Base-by-base conservation (phyloP, 495 filamentous ascomycete genomes). In the Amphirosellinia nigrospora region DNA sequence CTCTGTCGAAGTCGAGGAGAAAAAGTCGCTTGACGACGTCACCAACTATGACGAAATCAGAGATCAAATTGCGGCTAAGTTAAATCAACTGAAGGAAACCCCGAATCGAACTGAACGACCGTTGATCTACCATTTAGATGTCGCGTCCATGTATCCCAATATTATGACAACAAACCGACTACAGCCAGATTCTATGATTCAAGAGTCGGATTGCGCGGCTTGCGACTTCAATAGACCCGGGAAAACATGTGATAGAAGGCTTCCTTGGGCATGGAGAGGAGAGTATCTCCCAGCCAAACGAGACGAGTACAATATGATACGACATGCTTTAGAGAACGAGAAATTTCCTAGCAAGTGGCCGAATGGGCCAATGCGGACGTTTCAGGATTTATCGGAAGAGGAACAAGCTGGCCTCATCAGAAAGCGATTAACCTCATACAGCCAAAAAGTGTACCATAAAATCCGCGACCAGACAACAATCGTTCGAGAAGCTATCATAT, bases 111-210 rank as follows among this genome's bases (percentile, higher is more conserved):
- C 85, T 68, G 96, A 99, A 77, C 85, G 89, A 32, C 96, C 96
- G 1, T 90, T 93, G 41, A 99, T 99, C 64, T 99, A 99, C 79
- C 96, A 99, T 84, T 84, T 99, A 77, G 96, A 99, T 74, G 96
- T 99, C 56, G 96, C 96, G 19, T 97, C 96, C 63, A 99, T 99
- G 96, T 99, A 99, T 79, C 96, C 96, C 21, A 99, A 99, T 78
- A 99, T 99, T 80, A 99, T 99, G 96, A 98, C 96, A 4, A 99
- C 96, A 11, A 99, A 99, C 76, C 93, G 96, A 74, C 81, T 99
- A 38, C 96, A 99, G 67, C 96, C 96, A 1, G 96, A 99, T 78
- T 98, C 96, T 5, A 96, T 99, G 93, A 97, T 98, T 46, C 82
- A 94, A 55, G 96, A 99, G 77, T 94, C 96, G 3, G 91, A 96